phyloP scores from a whole-genome alignment of 345 rosid genomes.

The Capsella bursapastoris region DNA sequence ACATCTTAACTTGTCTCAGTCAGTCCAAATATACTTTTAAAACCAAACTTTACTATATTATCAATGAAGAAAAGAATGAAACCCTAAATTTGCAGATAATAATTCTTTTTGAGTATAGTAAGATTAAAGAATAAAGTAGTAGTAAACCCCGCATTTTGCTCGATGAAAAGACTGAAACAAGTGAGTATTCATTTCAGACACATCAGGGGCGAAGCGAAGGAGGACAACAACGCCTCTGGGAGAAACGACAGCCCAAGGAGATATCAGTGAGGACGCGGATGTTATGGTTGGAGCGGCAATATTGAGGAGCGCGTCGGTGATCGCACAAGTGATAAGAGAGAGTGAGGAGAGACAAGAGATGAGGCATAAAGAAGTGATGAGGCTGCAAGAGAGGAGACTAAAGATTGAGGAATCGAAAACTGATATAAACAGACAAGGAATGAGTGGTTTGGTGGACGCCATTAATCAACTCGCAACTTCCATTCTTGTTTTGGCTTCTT shows the following conservation, averaged over 20 bases:
- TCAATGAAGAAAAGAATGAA: not conserved
- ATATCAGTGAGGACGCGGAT: not conserved
- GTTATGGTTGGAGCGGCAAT: conserved; percentile 56
- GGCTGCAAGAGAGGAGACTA: conserved; percentile 63
- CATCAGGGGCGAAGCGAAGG: conserved; percentile 60
- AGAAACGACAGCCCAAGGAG: conserved; percentile 7
- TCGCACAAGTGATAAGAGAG: conserved; percentile 68
- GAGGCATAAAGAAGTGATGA: conserved; percentile 65
- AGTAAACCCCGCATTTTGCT: not conserved
- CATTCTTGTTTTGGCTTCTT: conserved; percentile 62
- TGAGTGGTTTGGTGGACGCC: conserved; percentile 64
- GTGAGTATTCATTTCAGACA: conserved; percentile 53
- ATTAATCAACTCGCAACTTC: conserved; percentile 78
- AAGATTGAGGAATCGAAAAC: conserved; percentile 65
- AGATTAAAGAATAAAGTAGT: not conserved
- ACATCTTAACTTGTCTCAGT: not conserved
- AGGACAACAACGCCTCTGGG: conserved; percentile 26
- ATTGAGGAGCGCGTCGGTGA: conserved; percentile 60
- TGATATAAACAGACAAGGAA: conserved; percentile 56
- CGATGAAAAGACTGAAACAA: conserved; percentile 46
- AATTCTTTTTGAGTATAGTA: too few relatives aligned
- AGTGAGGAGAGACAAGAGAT: conserved; percentile 65
- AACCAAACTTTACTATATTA: not conserved
- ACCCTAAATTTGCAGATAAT: not conserved
- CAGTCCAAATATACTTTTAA: not conserved